A percentile compares a stretch with the other conserved stretches of the same genome.
phyloP scores from a whole-genome alignment of 2,329 filamentous ascomycete species.

The Penicillium sp. region DNA sequence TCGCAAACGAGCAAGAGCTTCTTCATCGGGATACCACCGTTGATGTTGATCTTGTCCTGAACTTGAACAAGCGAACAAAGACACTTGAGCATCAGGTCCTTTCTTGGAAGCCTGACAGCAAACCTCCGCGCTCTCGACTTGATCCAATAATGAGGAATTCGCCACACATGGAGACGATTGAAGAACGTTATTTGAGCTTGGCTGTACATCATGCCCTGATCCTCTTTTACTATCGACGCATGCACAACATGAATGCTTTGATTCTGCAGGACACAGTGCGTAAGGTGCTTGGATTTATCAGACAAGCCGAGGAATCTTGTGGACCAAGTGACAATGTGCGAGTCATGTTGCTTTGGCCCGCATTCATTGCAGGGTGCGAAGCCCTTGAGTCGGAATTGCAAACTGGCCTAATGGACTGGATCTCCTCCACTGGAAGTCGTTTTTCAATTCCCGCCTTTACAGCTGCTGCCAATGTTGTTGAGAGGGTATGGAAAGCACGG shows the following conservation, averaged over 20 bases:
- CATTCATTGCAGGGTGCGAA: slow-evolving; percentile 37
- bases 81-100: slow-evolving; percentile 8
- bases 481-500: slow-evolving; percentile 20
- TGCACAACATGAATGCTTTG: slow-evolving; percentile 35
- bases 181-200: neutral
- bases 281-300: slow-evolving; percentile 17
- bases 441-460: slow-evolving; percentile 11
- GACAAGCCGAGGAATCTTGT: neutral
- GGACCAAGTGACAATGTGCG: slow-evolving; percentile 13
- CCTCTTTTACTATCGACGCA: slow-evolving; percentile 40
- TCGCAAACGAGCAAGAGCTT: slow-evolving; percentile 31
- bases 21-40: slow-evolving; percentile 3
- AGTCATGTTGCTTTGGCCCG: slow-evolving; percentile 28
- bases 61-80: neutral
- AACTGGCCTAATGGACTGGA: slow-evolving; percentile 11
- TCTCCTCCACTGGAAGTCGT: slow-evolving; percentile 6
- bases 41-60: neutral
- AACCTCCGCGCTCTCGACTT: slow-evolving; percentile 20
- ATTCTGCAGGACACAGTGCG: slow-evolving; percentile 37
- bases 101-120: slow-evolving; percentile 23
- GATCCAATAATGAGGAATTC: neutral
- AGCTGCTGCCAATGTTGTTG: slow-evolving; percentile 15
- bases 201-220: slow-evolving; percentile 35
- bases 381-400: slow-evolving; percentile 17
- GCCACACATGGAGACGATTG: neutral